A percentile compares a stretch with the other conserved stretches of the same genome.
Conservation (phyloP, 1,139 yeast species). For the Hyphopichia fennica region DNA sequence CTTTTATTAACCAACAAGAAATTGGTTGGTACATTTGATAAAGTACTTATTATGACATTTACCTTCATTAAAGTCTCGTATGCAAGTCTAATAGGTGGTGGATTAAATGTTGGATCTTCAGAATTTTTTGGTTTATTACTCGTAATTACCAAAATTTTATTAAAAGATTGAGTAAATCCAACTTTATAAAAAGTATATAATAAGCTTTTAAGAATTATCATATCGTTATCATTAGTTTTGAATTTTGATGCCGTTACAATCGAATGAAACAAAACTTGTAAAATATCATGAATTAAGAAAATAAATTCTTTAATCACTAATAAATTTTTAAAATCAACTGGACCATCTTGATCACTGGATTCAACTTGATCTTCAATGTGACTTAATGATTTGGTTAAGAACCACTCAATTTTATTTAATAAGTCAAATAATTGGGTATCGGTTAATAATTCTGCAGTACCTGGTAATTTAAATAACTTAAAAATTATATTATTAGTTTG, state of each 20-base stretch:
- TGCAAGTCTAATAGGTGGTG: conserved; percentile 27
- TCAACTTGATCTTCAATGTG: conserved; percentile 6
- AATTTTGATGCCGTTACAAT: conserved; percentile 8
- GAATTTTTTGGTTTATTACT: conserved; percentile 13
- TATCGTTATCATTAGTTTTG: conserved; percentile 12
- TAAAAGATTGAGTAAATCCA: conserved; percentile 24
- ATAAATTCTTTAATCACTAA: conserved; percentile 28
- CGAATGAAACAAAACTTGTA: conserved; percentile 19
- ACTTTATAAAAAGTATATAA: conserved; percentile 21
- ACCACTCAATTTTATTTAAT: conserved; percentile 18
- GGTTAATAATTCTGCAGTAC: conserved; percentile 11
- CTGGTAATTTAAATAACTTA: conserved; percentile 17
- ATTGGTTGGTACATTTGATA: conserved; percentile 23
- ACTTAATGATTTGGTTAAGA: conserved; percentile 19
- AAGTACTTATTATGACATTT: conserved; percentile 24
- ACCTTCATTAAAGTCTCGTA: conserved; percentile 27
- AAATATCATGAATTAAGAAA: conserved; percentile 24
- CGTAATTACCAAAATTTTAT: conserved; percentile 23
- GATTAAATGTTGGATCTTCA: conserved; percentile 7
- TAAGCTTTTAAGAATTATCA: conserved; percentile 17
- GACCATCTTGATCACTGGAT: conserved; percentile 5
- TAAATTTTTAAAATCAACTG: conserved; percentile 17
- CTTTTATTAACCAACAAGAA: conserved; percentile 18
- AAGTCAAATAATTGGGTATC: conserved; percentile 16
- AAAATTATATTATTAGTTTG: not conserved